Base-by-base conservation (phyloP, 306 rosid genomes). In the Hippophae gyantsensis region DNA sequence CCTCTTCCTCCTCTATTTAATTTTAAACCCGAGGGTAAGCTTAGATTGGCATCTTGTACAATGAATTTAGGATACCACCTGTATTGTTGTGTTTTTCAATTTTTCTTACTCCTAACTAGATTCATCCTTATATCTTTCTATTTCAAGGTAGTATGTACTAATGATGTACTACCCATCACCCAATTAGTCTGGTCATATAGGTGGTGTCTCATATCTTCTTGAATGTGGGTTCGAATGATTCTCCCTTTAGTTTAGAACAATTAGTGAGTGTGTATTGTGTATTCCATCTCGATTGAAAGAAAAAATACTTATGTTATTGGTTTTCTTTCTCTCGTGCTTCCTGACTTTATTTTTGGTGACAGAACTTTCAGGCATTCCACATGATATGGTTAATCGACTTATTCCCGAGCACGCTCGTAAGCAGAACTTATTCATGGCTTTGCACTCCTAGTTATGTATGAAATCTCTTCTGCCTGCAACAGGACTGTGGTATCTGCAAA, bases 1-100 rank as follows among this genome's bases (percentile, higher is more conserved):
- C 99, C 99, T 63, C 94, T 92, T 62, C 99, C 99, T 76, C 99
- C 99, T 11, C 74, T 92, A 7, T 88, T 92, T 68, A 92, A 92
- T 71, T 92, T 92, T 59, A 92, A 92, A 77, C 66, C 99, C 53
- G 86, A 69, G 60, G 99, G 99, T 92, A 65, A 73, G 82, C 47
- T 32, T 50, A 9, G 52, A 44, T 38, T 26, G 4, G 48, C 63
- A 49, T 48, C 56, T 6, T 9, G 53, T 52, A 8, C 23, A 18
- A 42, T 46, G 43, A 55, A 48, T 56, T 57, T 18, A 52, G 48
- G 4, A 43, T 43, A 52, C 65, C 48, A 43, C 9, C 49, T 13
- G 8, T 40, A 57, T 10, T 51, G 38, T 50, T 5, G 7, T 42
- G 27, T n/a, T 10, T 6, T 48, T 48, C 52, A 49, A 23, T 2